Percentiles rank a stretch among this genome's conserved stretches.
Conservation (phyloP, 1,284 basidiomycete species). For the Apiotrichum laibachii region DNA sequence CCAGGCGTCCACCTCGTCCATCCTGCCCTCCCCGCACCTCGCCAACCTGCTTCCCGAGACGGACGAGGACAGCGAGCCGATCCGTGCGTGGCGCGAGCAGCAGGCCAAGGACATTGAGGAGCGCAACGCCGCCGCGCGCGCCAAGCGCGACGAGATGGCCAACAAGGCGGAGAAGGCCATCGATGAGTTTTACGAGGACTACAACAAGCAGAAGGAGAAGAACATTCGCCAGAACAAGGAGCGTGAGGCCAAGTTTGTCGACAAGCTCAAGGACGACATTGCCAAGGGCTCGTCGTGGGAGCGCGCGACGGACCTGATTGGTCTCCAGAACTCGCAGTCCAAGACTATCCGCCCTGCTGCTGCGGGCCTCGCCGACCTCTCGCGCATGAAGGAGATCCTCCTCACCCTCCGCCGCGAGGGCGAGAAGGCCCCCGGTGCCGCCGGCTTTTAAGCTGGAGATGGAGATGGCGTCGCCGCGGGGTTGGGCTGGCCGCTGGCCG, state of each 20-base stretch:
- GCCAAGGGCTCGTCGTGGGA: constrained; percentile 94
- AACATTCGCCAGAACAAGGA: constrained; percentile 98
- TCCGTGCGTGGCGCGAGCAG: constrained; percentile 82
- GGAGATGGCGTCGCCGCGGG: neutral
- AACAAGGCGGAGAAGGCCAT: constrained; percentile 87
- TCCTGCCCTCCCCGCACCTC: constrained; percentile 58
- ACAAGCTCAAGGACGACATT: constrained; percentile 69
- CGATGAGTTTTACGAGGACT: constrained; percentile 94
- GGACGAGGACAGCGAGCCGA: constrained; percentile 85
- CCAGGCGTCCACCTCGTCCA: constrained; percentile 61
- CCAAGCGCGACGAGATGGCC: constrained; percentile 79
- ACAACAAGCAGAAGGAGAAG: constrained; percentile 86
- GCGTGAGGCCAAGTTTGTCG: constrained; percentile 77
- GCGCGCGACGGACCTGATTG: constrained; percentile 80
- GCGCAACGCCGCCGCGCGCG: constrained; percentile 74
- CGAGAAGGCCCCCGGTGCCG: constrained; percentile 83
- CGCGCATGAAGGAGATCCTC: constrained; percentile 86
- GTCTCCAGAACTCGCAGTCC: constrained; percentile 92
- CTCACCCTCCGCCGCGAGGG: constrained; percentile 83
- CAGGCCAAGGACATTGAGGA: constrained; percentile 81
- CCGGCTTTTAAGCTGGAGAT: constrained; percentile 64
- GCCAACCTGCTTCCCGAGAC: constrained; percentile 41
- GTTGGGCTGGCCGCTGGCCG: neutral
- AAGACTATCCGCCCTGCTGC: constrained; percentile 89
- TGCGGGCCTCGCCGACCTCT: constrained; percentile 82